Evolutionary conservation across 352 stramenopile genomes (phyloP), one percentile per base, ranked within the genome.

Genomic region (Globisporangium heterothallicum): DNA sequence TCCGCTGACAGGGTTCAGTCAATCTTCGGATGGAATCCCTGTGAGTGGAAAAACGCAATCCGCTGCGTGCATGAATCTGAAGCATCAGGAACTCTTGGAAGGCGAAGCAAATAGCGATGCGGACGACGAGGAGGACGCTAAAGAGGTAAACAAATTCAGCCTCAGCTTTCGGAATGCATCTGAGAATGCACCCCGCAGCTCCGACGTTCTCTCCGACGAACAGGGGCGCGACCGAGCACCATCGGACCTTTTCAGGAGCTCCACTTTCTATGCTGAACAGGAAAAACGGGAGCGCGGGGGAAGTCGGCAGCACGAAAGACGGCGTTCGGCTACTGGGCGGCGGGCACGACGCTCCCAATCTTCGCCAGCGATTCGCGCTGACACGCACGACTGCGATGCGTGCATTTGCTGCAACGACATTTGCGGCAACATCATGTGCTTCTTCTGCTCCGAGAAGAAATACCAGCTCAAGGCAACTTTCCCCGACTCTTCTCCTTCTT

Each of bases 391-490:
- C 26, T 91, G 79, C 16, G 70, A 91, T 48, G 79, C 79, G n/a
- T 91, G 79, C 56, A 84, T 88, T 19, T 66, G 71, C 47, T 91
- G 79, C 59, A 91, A 91, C 46, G 79, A 91, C 27, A 75, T 91
- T 5, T 91, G 77, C 58, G 57, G 58, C 9, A 78, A 74, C 44
- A 56, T 75, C 18, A 58, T 58, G 30, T 90, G 79, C 25, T 87
- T 88, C 50, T 84, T 87, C 53, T 90, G 79, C 42, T 73, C 74
- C 2, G 77, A 88, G 47, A 90, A 90, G 42, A 66, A 88, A 63
- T 87, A 85, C 40, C 77, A 88, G 27, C 58, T 90, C 12, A 66
- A 69, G 41, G 57, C 63, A 18, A 67, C 76, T 2, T 90, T 86
- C 30, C 48, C 58, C 6, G 56, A 58, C 13, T 73, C 68, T 43